phyloP scores from a whole-genome alignment of 2,329 filamentous ascomycete genomes.

The Paecilomyces niveus region DNA sequence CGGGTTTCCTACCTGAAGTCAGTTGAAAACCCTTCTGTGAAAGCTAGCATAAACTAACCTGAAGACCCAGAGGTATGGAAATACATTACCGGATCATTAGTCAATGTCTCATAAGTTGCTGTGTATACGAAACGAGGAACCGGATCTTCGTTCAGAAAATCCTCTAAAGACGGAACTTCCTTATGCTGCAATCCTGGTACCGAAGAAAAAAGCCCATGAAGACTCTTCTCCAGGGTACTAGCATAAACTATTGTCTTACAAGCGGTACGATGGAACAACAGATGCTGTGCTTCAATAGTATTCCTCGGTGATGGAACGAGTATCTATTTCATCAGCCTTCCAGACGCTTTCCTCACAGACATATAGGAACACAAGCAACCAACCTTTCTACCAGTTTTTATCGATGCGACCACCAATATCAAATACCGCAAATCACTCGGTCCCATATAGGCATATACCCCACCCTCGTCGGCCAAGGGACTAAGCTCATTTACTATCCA shows the following conservation, averaged over 20 bases:
- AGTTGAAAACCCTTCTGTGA: not conserved
- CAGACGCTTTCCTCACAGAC: no score
- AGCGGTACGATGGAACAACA: constrained; percentile 5
- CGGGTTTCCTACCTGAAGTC: constrained; percentile 4
- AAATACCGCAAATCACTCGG: constrained; percentile 7
- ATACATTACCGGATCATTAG: constrained; percentile 4
- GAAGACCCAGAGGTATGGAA: constrained; percentile 8
- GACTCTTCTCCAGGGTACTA: constrained; percentile 5
- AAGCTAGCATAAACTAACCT: not conserved
- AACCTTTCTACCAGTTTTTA: constrained; percentile 8
- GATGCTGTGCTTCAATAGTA: constrained; percentile 6
- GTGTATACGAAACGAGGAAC: constrained; percentile 3
- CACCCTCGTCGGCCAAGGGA: not conserved
- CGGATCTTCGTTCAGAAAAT: not conserved
- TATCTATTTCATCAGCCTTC: not conserved
- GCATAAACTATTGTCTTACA: constrained; percentile 4
- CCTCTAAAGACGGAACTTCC: constrained; percentile 1
- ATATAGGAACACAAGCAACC: not conserved
- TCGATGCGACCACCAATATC: constrained; percentile 2
- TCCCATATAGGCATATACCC: constrained; percentile 7
- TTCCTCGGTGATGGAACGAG: constrained; percentile 7
- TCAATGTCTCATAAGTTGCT: constrained; percentile 4
- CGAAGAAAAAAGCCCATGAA: constrained; percentile 3
- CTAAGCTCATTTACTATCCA: constrained; percentile 4
- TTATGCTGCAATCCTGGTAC: not conserved